phyloP scores from a whole-genome alignment of 257 asterid genomes.

The Oldenlandia corymbosa region DNA sequence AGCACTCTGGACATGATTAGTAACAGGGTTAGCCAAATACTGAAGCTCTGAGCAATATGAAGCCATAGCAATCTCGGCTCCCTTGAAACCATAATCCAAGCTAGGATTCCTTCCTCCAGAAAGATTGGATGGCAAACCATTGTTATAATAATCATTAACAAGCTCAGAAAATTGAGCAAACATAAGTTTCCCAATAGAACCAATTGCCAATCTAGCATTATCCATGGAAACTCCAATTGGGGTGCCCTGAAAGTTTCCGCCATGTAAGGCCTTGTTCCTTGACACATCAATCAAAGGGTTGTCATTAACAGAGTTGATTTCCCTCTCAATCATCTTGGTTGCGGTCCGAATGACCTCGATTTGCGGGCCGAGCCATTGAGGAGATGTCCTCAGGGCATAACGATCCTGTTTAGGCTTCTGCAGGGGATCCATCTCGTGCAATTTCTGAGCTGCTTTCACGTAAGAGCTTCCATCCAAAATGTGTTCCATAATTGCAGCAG shows the following conservation, averaged over 20 bases:
- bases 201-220: constrained; percentile 40
- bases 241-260: constrained; percentile 52
- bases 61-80: constrained; percentile 53
- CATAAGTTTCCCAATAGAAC: constrained; percentile 41
- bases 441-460: constrained; percentile 34
- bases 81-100: constrained; percentile 49
- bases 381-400: constrained; percentile 46
- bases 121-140: constrained; percentile 45
- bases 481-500: constrained; percentile 54
- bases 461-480: constrained; percentile 39
- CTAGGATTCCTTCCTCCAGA: constrained; percentile 43
- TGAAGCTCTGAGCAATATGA: constrained; percentile 48
- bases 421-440: constrained; percentile 42
- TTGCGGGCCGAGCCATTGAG: constrained; percentile 54
- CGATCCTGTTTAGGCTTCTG: constrained; percentile 48
- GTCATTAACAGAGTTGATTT: constrained; percentile 49
- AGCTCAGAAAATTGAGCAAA: constrained; percentile 47
- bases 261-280: constrained; percentile 45
- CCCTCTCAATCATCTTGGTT: constrained; percentile 51
- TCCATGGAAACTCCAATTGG: constrained; percentile 56
- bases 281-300: constrained; percentile 49
- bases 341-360: constrained; percentile 46
- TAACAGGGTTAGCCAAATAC: constrained; percentile 42
- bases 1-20: constrained; percentile 47
- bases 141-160: constrained; percentile 42